A percentile compares a stretch with the other conserved stretches of the same genome.
Evolutionary conservation across 805 yeast genomes (phyloP).

Genomic region (Blastobotrys attinorum): DNA sequence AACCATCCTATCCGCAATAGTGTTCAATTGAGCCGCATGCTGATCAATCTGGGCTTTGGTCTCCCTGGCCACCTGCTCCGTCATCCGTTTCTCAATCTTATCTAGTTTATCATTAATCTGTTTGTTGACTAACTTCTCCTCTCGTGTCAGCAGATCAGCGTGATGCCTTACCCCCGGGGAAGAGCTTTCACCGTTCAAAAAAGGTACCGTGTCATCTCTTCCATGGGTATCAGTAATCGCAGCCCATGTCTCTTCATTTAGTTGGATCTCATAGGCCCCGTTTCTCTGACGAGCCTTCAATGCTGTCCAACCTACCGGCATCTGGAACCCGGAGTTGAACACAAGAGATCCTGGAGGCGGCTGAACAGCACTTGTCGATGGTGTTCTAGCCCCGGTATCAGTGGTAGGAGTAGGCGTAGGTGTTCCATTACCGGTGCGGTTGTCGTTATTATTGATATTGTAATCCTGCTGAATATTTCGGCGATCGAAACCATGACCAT

Average conservation of each 20-base stretch:
- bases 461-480: neutral
- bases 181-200: no score
- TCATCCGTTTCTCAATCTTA: no score
- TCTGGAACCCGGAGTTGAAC: neutral
- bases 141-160: no score
- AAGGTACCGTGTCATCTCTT: neutral
- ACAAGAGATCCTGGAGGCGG: conserved; percentile 1
- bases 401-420: conserved; percentile 3
- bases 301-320: conserved; percentile 17
- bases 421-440: neutral
- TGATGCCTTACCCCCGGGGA: no score
- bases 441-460: neutral
- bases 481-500: conserved; percentile 1
- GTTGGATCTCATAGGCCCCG: conserved; percentile 10
- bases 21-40: no score
- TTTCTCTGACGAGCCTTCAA: conserved; percentile 7
- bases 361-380: conserved; percentile 2
- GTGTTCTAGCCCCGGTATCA: neutral
- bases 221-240: neutral
- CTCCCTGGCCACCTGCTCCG: no score
- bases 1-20: no score
- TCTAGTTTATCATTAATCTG: no score
- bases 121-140: no score
- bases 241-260: conserved; percentile 12
- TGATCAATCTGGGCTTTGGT: no score